phyloP scores from a whole-genome alignment of 768 basidiomycete species.

The Pulveroboletus sp. region DNA sequence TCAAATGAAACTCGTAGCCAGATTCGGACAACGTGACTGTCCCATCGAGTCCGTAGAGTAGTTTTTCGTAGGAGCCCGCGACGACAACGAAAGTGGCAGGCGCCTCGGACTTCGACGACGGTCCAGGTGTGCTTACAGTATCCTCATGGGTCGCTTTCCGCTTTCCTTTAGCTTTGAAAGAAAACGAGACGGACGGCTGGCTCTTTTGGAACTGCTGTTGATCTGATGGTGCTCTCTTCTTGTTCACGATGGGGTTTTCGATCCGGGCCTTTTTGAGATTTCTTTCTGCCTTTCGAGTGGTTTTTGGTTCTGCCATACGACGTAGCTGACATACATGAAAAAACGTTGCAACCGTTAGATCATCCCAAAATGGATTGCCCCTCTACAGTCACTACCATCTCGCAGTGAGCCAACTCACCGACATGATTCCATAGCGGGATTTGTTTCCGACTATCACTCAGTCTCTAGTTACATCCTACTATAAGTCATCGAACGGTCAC shows the following conservation, averaged over 20 bases:
- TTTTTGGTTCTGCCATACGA: conserved; percentile 16
- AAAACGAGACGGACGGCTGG: conserved; percentile 4
- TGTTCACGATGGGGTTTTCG: conserved; percentile 8
- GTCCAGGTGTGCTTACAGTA: not conserved
- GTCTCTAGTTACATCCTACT: not conserved
- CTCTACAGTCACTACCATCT: not conserved
- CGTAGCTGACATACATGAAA: not conserved
- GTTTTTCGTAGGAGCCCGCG: conserved; percentile 93
- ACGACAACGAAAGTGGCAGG: conserved; percentile 77
- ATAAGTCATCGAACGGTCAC: not conserved
- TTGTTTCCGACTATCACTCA: not conserved
- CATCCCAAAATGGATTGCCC: conserved; percentile 5
- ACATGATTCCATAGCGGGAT: not conserved
- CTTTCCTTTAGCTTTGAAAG: conserved; percentile 31
- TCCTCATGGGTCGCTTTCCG: conserved; percentile 5
- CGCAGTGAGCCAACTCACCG: not conserved
- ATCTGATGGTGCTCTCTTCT: not conserved
- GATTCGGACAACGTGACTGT: conserved; percentile 35
- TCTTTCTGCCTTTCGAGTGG: conserved; percentile 19
- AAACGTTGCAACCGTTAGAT: not conserved
- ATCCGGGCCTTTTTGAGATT: conserved; percentile 23
- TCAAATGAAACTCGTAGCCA: conserved; percentile 40
- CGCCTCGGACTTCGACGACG: conserved; percentile 20
- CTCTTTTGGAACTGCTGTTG: not conserved
- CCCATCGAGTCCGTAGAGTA: conserved; percentile 86